Percentiles rank a stretch among this genome's conserved stretches.
These are phyloP conservation scores for Arthrinium phaeospermum DNA, from an alignment of 2,329 filamentous ascomycete species.

Conservation along the genomic window DNA sequence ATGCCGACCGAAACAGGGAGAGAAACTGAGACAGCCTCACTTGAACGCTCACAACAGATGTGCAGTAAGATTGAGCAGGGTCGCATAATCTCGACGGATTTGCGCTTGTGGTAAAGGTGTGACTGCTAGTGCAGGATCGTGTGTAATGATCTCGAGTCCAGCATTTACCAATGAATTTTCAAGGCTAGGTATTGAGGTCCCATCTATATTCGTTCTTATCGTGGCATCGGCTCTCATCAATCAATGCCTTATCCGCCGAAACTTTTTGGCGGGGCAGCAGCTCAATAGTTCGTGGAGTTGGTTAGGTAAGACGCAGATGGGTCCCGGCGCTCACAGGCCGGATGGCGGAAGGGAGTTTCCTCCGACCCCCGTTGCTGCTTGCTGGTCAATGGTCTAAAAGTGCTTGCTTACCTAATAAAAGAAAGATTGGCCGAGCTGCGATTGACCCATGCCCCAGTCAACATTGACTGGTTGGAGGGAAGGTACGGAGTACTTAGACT, in stretches of 20 bases:
- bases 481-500: neutral
- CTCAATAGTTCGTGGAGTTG: neutral
- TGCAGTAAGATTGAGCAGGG: conserved; percentile 6
- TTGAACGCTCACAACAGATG: neutral
- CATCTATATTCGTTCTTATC: conserved; percentile 15
- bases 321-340: neutral
- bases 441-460: too few species aligned
- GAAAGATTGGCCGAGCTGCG: neutral
- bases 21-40: conserved; percentile 8
- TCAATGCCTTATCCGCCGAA: conserved; percentile 13
- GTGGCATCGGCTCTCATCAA: neutral
- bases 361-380: neutral
- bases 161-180: conserved; percentile 21
- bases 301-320: neutral
- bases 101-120: neutral
- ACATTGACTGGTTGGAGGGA: neutral
- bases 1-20: conserved; percentile 3
- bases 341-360: neutral
- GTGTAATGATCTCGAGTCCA: conserved; percentile 4
- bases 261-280: conserved; percentile 13
- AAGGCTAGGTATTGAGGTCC: conserved; percentile 10
- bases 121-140: conserved; percentile 12
- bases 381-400: neutral
- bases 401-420: neutral
- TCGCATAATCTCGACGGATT: conserved; percentile 9